A percentile compares a stretch with the other conserved stretches of the same genome.
phyloP scores from a whole-genome alignment of 192 early-diverging fungal species.

The Coemansia reversa region DNA sequence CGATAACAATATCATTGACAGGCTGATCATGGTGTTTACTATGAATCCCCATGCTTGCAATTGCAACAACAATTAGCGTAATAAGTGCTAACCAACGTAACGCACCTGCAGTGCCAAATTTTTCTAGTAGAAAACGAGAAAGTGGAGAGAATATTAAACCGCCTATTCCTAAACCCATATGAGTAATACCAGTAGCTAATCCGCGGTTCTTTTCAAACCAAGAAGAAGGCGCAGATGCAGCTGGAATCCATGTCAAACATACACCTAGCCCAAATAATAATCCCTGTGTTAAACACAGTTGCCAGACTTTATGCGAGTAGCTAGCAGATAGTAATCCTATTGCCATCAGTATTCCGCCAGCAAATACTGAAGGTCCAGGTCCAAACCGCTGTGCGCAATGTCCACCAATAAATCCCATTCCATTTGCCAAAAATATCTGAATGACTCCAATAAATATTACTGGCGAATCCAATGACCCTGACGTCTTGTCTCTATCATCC shows the following conservation, averaged over 20 bases:
- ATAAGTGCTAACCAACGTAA: conserved; percentile 48
- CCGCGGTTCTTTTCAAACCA: conserved; percentile 65
- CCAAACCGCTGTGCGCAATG: conserved; percentile 35
- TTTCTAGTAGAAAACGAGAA: conserved; percentile 44
- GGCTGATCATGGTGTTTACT: conserved; percentile 26
- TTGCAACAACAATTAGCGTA: conserved; percentile 32
- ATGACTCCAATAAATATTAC: conserved; percentile 49
- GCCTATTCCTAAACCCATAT: conserved; percentile 67
- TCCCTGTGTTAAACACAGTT: conserved; percentile 67
- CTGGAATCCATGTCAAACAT: conserved; percentile 61
- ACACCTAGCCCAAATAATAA: conserved; percentile 64
- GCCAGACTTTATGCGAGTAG: conserved; percentile 63
- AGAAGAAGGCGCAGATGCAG: conserved; percentile 61
- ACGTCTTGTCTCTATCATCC: conserved; percentile 21
- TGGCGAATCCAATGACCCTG: conserved; percentile 31
- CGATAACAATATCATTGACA: conserved; percentile 23
- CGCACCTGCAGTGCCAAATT: conserved; percentile 40
- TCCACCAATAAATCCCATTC: conserved; percentile 44
- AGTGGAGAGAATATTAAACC: conserved; percentile 63
- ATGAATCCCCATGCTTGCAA: conserved; percentile 44
- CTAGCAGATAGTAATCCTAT: conserved; percentile 61
- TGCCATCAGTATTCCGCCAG: conserved; percentile 48
- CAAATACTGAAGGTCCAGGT: conserved; percentile 47
- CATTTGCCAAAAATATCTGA: conserved; percentile 49
- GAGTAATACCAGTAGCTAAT: conserved; percentile 65